phyloP scores from a whole-genome alignment of 2,329 filamentous ascomycete genomes.

The Fusarium fracticaudum region DNA sequence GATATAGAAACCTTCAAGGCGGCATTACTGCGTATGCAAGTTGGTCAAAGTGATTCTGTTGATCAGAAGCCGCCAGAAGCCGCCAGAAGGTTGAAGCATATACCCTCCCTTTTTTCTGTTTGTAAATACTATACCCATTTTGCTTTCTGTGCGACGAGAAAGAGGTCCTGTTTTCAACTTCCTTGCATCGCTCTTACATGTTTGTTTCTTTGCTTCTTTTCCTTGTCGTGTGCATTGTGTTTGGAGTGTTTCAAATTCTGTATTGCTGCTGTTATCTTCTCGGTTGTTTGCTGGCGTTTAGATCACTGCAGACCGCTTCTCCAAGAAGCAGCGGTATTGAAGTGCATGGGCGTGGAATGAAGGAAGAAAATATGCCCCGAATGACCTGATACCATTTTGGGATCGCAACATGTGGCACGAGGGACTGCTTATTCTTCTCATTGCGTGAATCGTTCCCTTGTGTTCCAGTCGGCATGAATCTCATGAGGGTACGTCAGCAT shows the following conservation, averaged over 20 bases:
- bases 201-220: background rate
- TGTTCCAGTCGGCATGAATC: background rate
- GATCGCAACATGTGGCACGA: background rate
- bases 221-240: background rate
- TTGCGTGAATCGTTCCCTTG: background rate
- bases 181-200: background rate
- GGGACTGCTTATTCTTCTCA: background rate
- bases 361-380: background rate
- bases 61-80: background rate
- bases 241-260: background rate
- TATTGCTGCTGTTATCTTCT: background rate
- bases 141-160: background rate
- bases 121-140: background rate
- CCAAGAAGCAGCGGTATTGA: background rate
- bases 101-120: background rate
- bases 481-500: background rate
- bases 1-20: background rate
- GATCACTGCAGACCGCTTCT: background rate
- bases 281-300: background rate
- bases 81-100: background rate
- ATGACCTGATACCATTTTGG: background rate
- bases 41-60: background rate
- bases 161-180: background rate
- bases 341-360: background rate
- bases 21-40: background rate